Evolutionary conservation across 148 eudicot genomes (phyloP).

Genomic region (Diospyros kaki): DNA sequence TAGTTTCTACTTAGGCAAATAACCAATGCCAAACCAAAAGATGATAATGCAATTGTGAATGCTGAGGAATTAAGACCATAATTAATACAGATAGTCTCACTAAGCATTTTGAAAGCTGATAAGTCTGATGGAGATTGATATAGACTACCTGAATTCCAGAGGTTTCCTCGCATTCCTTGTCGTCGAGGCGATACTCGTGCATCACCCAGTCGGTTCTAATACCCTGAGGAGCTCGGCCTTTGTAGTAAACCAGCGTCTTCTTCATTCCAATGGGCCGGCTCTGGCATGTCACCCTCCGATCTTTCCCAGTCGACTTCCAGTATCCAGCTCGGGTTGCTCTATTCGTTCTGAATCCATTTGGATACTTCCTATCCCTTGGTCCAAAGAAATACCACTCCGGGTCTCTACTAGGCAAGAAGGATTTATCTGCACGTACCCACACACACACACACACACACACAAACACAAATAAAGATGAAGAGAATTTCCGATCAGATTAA

Average conservation of each 20-base stretch:
- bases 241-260: slow-evolving; percentile 43
- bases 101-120: no score
- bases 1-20: no score
- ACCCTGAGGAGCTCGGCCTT: slow-evolving; percentile 45
- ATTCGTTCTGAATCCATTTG: slow-evolving; percentile 71
- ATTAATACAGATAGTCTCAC: no score
- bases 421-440: slow-evolving; percentile 40
- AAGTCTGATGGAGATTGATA: no score
- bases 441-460: no score
- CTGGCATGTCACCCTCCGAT: slow-evolving; percentile 50
- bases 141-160: slow-evolving; percentile 53
- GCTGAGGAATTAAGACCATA: no score
- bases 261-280: slow-evolving; percentile 49
- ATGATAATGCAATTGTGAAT: no score
- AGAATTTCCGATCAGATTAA: no score
- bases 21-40: no score
- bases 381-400: slow-evolving; percentile 86
- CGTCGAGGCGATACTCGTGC: slow-evolving; percentile 52
- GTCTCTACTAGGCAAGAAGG: slow-evolving; percentile 69
- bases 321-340: slow-evolving; percentile 74
- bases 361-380: slow-evolving; percentile 71
- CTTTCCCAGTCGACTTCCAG: slow-evolving; percentile 82
- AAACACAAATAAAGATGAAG: no score
- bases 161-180: slow-evolving; percentile 45
- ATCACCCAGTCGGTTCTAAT: slow-evolving; percentile 46